Conservation (phyloP, 441 rosid genomes). For the Geranium incanum region DNA sequence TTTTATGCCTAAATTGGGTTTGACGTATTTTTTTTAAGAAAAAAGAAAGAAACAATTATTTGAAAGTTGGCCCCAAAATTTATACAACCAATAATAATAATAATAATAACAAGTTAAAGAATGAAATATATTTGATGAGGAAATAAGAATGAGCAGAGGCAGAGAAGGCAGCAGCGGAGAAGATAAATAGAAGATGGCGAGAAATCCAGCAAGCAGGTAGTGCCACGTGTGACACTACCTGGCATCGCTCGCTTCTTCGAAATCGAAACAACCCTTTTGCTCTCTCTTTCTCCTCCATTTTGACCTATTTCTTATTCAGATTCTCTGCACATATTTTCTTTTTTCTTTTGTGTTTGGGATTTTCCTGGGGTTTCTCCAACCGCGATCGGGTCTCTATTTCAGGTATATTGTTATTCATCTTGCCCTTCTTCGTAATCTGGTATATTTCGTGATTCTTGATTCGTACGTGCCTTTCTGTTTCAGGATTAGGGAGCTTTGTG, state of each 20-base stretch:
- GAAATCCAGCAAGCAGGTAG: conserved; percentile 20
- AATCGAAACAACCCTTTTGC: conserved; percentile 14
- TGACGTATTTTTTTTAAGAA: no score
- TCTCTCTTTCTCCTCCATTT: background rate
- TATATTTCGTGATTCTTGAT: conserved; percentile 8
- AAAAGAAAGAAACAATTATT: no score
- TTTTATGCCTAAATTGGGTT: no score
- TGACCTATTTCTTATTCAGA: background rate
- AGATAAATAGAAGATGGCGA: no score
- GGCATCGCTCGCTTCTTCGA: conserved; percentile 24
- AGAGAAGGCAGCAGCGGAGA: background rate
- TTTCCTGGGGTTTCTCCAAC: conserved; percentile 3
- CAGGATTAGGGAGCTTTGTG: background rate
- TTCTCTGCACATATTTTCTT: background rate
- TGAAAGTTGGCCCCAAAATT: no score
- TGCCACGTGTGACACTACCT: conserved; percentile 57
- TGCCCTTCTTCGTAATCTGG: background rate
- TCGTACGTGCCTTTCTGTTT: background rate
- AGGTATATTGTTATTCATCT: conserved; percentile 13
- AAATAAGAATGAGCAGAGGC: background rate
- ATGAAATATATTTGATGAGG: no score
- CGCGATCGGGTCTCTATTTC: conserved; percentile 8
- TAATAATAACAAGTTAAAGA: no score
- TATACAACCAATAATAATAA: no score
- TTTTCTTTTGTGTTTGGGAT: background rate